Conservation (phyloP, 164 flowering plant genomes). For the Magnolia sinica region DNA sequence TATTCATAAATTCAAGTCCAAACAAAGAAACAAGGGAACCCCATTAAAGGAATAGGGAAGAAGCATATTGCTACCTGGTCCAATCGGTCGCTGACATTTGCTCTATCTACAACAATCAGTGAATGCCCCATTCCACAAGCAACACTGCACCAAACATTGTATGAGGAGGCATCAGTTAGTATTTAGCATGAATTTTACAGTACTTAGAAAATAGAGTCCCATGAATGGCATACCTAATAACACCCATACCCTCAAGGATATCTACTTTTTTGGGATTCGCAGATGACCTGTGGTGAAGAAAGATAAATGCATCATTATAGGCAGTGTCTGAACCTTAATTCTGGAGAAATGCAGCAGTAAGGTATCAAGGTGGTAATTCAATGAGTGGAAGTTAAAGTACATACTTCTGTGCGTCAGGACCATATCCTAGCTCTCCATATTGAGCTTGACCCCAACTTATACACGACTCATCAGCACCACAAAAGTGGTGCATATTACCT, state of each 20-base stretch:
- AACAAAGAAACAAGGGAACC: background rate
- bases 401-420: conserved; percentile 84
- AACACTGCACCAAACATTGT: conserved; percentile 46
- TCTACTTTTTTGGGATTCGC: conserved; percentile 91
- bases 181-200: background rate
- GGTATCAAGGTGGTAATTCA: background rate
- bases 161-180: background rate
- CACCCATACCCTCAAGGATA: conserved; percentile 85
- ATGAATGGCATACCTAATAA: conserved; percentile 50
- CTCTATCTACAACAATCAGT: conserved; percentile 83
- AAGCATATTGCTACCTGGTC: conserved; percentile 64
- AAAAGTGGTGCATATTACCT: conserved; percentile 76
- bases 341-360: background rate
- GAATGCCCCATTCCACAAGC: conserved; percentile 92
- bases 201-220: background rate
- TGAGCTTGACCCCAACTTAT: conserved; percentile 97
- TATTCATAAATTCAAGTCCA: background rate
- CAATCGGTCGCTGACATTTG: conserved; percentile 64
- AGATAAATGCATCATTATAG: background rate
- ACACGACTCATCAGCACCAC: conserved; percentile 92
- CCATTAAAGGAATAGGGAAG: background rate
- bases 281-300: conserved; percentile 61
- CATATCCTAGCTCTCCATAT: conserved; percentile 96
- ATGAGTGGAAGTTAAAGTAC: conserved; percentile 5
- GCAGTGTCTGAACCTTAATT: background rate